Conservation (phyloP, 208 protist genomes). For the Porcisia deanei region DNA sequence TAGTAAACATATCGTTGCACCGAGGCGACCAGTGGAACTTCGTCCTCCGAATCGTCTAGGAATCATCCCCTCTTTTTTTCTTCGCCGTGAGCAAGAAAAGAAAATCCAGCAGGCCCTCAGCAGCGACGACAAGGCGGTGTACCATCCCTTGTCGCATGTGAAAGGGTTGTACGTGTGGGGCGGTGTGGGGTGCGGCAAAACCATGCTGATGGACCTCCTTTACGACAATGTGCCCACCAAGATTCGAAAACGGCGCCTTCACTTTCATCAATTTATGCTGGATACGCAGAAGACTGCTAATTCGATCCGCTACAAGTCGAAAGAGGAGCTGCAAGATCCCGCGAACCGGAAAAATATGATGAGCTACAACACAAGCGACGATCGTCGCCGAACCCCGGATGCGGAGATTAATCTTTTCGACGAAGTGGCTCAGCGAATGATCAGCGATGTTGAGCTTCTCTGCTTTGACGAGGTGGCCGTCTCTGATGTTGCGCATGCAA, state of each 20-base stretch:
- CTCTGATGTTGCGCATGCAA: constrained; percentile 94
- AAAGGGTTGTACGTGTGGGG: constrained; percentile 95
- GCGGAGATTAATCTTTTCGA: constrained; percentile 80
- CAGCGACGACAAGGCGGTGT: constrained; percentile 36
- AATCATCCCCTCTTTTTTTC: constrained; percentile 78
- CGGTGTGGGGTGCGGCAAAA: constrained; percentile 96
- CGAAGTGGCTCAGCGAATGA: constrained; percentile 86
- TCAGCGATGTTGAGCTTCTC: constrained; percentile 89
- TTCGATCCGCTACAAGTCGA: constrained; percentile 60
- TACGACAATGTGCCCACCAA: constrained; percentile 77
- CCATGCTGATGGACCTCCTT: constrained; percentile 96
- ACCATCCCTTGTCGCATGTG: constrained; percentile 80
- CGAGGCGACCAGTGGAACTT: constrained; percentile 67
- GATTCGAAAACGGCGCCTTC: constrained; percentile 90
- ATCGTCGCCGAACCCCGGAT: constrained; percentile 59
- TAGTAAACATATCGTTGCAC: constrained; percentile 31
- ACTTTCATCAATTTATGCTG: constrained; percentile 97
- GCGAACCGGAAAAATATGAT: constrained; percentile 42
- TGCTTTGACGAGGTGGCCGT: constrained; percentile 96
- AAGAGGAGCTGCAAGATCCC: constrained; percentile 48
- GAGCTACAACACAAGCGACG: constrained; percentile 53
- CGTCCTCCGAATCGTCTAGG: constrained; percentile 83
- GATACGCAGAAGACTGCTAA: constrained; percentile 92
- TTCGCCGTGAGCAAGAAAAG: constrained; percentile 73
- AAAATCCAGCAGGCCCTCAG: constrained; percentile 59